Conservation (phyloP, 805 yeast species). For the Saccharomyces mikatae region DNA sequence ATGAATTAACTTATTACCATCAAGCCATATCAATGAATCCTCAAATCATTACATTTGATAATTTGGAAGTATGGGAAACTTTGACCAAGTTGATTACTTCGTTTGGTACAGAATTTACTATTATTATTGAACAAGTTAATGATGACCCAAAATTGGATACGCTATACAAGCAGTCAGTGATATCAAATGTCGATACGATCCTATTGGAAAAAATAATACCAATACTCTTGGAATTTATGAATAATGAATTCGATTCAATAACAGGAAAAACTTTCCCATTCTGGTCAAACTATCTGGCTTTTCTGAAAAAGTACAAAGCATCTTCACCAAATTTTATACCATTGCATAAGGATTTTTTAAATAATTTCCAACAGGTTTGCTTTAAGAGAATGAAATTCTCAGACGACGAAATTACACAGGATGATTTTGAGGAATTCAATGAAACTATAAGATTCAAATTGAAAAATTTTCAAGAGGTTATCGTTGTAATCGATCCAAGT, state of each 20-base stretch:
- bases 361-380: conserved; percentile 57
- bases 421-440: conserved; percentile 64
- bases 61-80: conserved; percentile 65
- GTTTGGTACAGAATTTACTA: conserved; percentile 68
- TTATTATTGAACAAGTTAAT: conserved; percentile 52
- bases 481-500: conserved; percentile 52
- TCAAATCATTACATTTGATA: conserved; percentile 20
- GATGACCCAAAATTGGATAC: conserved; percentile 22
- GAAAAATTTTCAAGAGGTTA: conserved; percentile 75
- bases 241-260: conserved; percentile 83
- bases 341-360: conserved; percentile 44
- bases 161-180: conserved; percentile 30
- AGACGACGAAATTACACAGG: conserved; percentile 67
- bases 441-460: conserved; percentile 66
- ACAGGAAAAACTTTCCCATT: conserved; percentile 77
- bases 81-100: conserved; percentile 66
- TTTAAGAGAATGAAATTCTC: conserved; percentile 70
- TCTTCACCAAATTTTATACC: conserved; percentile 33
- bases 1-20: conserved; percentile 25
- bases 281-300: conserved; percentile 62
- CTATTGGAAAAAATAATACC: conserved; percentile 60
- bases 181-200: conserved; percentile 37
- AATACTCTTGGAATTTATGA: conserved; percentile 56
- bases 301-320: conserved; percentile 50
- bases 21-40: not conserved